Conservation (phyloP, 2,329 filamentous ascomycete genomes). For the Apiospora rasikravindrae region DNA sequence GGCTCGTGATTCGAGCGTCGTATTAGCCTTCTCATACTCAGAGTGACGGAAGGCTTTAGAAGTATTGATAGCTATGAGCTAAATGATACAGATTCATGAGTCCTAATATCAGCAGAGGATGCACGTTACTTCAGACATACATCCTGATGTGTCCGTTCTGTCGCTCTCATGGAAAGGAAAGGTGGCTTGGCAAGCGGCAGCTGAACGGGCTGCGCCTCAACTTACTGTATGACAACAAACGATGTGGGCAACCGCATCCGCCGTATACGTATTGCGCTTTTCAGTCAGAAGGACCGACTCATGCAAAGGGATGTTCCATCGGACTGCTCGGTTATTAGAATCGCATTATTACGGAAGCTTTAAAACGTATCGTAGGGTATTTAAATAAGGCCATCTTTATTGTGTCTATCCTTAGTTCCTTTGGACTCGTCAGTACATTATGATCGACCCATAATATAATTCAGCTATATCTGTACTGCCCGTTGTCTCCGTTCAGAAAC, state of each 20-base stretch:
- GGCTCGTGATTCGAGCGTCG: not conserved
- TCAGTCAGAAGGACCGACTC: not conserved
- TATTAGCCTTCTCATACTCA: not conserved
- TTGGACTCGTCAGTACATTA: not conserved
- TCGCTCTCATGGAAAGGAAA: not conserved
- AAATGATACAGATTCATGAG: not conserved
- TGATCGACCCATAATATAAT: not conserved
- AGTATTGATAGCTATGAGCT: too few species aligned
- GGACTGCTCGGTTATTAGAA: not conserved
- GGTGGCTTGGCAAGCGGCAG: not conserved
- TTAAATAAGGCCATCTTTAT: not conserved
- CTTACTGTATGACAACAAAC: not conserved
- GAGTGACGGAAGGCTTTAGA: not conserved
- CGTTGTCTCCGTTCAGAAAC: not conserved
- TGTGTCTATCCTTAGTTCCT: not conserved
- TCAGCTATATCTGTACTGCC: not conserved
- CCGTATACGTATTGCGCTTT: not conserved
- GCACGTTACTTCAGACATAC: not conserved
- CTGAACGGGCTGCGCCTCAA: not conserved
- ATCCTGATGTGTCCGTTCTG: not conserved
- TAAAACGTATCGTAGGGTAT: too few species aligned
- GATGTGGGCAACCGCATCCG: not conserved
- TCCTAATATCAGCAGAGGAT: not conserved
- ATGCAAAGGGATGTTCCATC: too few species aligned
- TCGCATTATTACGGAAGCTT: not conserved